Conservation (phyloP, 371 early-diverging fungal species). For the Syncephalastrum monosporum region DNA sequence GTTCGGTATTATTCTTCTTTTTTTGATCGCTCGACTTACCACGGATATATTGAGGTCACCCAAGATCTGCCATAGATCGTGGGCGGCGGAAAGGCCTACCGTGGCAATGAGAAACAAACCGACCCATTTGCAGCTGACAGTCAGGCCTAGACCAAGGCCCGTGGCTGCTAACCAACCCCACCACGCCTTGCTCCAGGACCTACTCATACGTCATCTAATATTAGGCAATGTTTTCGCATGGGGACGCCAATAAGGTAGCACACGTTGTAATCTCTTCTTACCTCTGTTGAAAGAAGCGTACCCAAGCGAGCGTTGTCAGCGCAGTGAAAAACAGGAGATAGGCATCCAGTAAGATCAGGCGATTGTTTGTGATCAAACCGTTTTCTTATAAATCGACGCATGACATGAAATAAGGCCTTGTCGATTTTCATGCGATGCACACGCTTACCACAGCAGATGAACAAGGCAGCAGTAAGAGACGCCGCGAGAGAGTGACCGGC, state of each 20-base stretch:
- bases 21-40: constrained; percentile 22
- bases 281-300: constrained; percentile 68
- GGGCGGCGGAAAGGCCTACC: constrained; percentile 79
- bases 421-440: neutral
- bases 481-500: constrained; percentile 71
- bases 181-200: constrained; percentile 68
- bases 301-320: constrained; percentile 73
- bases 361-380: constrained; percentile 83
- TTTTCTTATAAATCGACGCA: constrained; percentile 64
- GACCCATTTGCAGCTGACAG: constrained; percentile 84
- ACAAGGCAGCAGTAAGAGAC: constrained; percentile 65
- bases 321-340: constrained; percentile 85
- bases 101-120: constrained; percentile 87
- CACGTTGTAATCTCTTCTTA: neutral
- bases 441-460: constrained; percentile 68
- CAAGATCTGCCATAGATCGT: constrained; percentile 86
- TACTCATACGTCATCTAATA: constrained; percentile 4
- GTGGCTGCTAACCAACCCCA: constrained; percentile 72
- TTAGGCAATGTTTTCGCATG: too few relatives aligned
- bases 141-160: constrained; percentile 69
- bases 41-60: constrained; percentile 64
- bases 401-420: constrained; percentile 5
- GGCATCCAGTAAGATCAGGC: constrained; percentile 90
- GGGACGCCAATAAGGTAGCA: neutral
- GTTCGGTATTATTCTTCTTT: neutral